These are phyloP conservation scores for Debaryomyces sp. DNA, from an alignment of 1,139 yeast species.

Conservation along the genomic window DNA sequence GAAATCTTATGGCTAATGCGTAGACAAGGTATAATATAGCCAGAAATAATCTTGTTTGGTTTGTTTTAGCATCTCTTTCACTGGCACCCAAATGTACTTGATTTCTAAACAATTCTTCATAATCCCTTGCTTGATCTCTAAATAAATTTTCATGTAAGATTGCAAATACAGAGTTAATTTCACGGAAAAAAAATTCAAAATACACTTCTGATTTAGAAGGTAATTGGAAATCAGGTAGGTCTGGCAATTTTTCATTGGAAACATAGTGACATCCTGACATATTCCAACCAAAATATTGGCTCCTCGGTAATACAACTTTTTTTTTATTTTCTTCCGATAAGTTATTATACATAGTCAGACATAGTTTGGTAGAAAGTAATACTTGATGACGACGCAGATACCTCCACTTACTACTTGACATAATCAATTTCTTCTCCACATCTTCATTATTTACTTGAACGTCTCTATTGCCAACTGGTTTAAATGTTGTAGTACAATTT, in stretches of 20 bases:
- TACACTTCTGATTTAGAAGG: slow-evolving; percentile 19
- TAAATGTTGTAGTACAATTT: slow-evolving; percentile 20
- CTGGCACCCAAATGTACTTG: slow-evolving; percentile 14
- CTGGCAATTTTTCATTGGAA: slow-evolving; percentile 41
- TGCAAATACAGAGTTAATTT: slow-evolving; percentile 57
- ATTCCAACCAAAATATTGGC: slow-evolving; percentile 70
- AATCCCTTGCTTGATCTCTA: slow-evolving; percentile 51
- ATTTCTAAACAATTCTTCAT: slow-evolving; percentile 20
- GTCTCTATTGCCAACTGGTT: slow-evolving; percentile 17
- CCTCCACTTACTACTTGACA: slow-evolving; percentile 48
- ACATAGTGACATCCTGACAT: slow-evolving; percentile 60
- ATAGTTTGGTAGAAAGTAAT: slow-evolving; percentile 49
- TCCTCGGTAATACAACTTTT: slow-evolving; percentile 52
- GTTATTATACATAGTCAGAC: slow-evolving; percentile 37
- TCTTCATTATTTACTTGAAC: slow-evolving; percentile 19
- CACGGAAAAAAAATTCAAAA: slow-evolving; percentile 48
- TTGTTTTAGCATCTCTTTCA: slow-evolving; percentile 24
- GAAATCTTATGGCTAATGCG: slow-evolving; percentile 56
- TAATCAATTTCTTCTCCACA: slow-evolving; percentile 20
- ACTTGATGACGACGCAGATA: slow-evolving; percentile 54
- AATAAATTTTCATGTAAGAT: slow-evolving; percentile 59
- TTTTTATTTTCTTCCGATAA: slow-evolving; percentile 41
- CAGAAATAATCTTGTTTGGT: slow-evolving; percentile 48
- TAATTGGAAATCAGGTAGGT: slow-evolving; percentile 27
- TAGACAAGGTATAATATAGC: slow-evolving; percentile 55